phyloP scores from a whole-genome alignment of 148 eudicot genomes.

The Fagopyrum esculentum region DNA sequence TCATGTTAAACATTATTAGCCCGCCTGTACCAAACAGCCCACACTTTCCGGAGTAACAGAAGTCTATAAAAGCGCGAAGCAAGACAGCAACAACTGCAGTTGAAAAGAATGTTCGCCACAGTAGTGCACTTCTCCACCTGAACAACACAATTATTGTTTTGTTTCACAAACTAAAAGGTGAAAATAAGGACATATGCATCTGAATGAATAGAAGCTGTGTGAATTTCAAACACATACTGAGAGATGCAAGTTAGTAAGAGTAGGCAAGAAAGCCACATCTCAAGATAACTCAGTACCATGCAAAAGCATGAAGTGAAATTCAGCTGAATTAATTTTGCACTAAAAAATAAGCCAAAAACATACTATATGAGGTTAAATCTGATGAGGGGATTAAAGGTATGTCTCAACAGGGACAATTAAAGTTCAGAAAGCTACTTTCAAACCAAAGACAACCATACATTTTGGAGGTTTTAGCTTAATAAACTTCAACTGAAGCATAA shows the following conservation, averaged over 20 bases:
- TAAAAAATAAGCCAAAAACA: background rate
- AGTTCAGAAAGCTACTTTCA: background rate
- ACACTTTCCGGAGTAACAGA: slow-evolving; percentile 78
- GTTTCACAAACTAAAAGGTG: background rate
- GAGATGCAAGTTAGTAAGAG: background rate
- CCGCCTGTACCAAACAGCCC: slow-evolving; percentile 97
- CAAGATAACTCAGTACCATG: background rate
- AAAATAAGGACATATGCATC: background rate
- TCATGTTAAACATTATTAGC: slow-evolving; percentile 86
- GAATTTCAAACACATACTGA: background rate
- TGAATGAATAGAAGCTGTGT: background rate
- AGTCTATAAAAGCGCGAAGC: slow-evolving; percentile 78
- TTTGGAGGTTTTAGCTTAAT: background rate
- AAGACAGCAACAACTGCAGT: slow-evolving; percentile 82
- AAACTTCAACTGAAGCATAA: background rate
- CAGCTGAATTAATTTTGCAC: background rate
- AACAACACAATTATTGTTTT: slow-evolving; percentile 17
- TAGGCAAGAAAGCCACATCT: background rate
- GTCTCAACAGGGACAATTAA: background rate
- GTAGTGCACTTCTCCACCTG: slow-evolving; percentile 97
- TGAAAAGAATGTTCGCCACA: slow-evolving; percentile 93
- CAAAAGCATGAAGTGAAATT: background rate
- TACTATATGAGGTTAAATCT: background rate
- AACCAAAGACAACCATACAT: background rate
- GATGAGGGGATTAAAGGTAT: background rate